Conservation (phyloP, 345 rosid species). For the Odontarrhena argentea region DNA sequence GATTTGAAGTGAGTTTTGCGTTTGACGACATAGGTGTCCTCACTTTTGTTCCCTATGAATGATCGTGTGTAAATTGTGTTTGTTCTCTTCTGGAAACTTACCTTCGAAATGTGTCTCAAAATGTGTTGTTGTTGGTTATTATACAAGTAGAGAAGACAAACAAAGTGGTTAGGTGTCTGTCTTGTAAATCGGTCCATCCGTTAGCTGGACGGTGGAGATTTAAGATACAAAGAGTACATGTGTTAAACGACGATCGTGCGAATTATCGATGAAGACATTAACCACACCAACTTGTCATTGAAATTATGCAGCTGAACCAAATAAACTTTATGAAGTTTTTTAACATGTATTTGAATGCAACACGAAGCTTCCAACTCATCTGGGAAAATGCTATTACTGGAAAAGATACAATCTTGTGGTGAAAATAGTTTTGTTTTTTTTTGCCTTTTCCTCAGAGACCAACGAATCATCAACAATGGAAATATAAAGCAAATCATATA, state of each 20-base stretch:
- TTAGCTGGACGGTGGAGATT: constrained; percentile 30
- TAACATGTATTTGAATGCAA: not conserved
- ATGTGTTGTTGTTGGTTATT: too few relatives aligned
- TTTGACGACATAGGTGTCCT: constrained; percentile 23
- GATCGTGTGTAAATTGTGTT: constrained; percentile 5
- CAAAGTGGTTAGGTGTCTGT: constrained; percentile 3
- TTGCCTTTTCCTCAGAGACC: constrained; percentile 20
- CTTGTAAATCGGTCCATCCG: constrained; percentile 10
- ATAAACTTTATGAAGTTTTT: too few relatives aligned
- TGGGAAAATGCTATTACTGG: constrained; percentile 16
- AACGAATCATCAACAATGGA: constrained; percentile 41
- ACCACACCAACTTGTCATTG: too few relatives aligned
- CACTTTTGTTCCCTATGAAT: constrained; percentile 2
- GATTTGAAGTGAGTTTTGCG: not conserved
- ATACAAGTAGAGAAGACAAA: not conserved
- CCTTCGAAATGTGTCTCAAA: not conserved
- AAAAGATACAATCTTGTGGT: constrained; percentile 25
- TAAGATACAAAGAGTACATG: not conserved
- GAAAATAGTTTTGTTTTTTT: constrained; percentile 22
- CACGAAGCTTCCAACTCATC: constrained; percentile 3
- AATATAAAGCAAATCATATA: constrained; percentile 45
- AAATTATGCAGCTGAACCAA: too few relatives aligned
- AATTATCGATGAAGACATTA: too few relatives aligned
- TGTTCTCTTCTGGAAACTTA: not conserved
- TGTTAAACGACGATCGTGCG: constrained; percentile 5